phyloP scores from a whole-genome alignment of 208 protist genomes.

The Crithidia sp. region DNA sequence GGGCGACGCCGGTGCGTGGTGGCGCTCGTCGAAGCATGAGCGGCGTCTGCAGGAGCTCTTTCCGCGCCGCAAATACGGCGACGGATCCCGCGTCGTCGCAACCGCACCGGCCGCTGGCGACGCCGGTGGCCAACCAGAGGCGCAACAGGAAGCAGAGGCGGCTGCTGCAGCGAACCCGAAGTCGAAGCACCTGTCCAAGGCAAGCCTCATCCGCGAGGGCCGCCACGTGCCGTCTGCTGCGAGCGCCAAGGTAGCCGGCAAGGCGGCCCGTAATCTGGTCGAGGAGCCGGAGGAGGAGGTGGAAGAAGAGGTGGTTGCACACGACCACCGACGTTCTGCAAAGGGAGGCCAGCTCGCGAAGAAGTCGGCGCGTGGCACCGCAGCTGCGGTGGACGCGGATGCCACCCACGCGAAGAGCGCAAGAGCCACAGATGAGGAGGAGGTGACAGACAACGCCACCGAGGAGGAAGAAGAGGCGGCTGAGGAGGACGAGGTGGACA shows the following conservation, averaged over 20 bases:
- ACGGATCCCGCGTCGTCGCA: conserved; percentile 38
- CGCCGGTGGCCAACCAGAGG: not conserved
- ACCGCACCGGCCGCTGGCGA: not conserved
- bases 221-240: not conserved
- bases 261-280: not conserved
- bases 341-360: conserved; percentile 12
- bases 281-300: conserved; percentile 15
- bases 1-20: conserved; percentile 70
- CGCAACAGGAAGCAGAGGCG: not conserved
- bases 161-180: not conserved
- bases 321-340: conserved; percentile 1
- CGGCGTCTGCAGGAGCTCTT: conserved; percentile 63
- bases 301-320: conserved; percentile 18
- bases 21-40: conserved; percentile 68
- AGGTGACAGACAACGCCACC: conserved; percentile 17
- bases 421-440: conserved; percentile 9
- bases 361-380: conserved; percentile 14
- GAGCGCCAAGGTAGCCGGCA: conserved; percentile 6
- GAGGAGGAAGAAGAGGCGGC: conserved; percentile 11
- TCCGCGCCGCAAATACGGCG: conserved; percentile 72
- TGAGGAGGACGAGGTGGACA: conserved; percentile 30
- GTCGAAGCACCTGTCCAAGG: conserved; percentile 20
- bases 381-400: conserved; percentile 1
- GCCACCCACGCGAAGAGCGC: not conserved
- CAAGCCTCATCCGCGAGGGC: conserved; percentile 28